Evolutionary conservation across 2,329 filamentous ascomycete genomes (phyloP), one percentile per base, ranked within the genome.

Genomic region (Colletotrichum sidae): DNA sequence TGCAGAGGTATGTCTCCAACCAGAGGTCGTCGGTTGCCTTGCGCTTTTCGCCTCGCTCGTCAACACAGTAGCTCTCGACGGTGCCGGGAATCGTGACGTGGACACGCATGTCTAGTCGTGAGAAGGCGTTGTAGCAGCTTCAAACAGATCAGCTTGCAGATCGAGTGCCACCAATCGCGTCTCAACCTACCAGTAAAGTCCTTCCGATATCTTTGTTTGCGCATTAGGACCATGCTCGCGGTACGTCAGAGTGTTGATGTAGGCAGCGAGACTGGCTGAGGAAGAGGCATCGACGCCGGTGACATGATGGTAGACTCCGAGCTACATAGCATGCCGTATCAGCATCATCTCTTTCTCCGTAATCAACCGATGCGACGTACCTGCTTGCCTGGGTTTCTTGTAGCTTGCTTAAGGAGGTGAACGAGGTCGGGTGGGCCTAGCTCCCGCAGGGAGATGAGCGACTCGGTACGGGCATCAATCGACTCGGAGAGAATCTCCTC

Each of bases 71-170:
- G 79, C 93, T 96, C 78, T 99, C 95, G 56, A 99, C 93, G 9
- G 92, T 96, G 67, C 96, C 96, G 15, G 96, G 96, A 69, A 99
- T 98, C 69, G 94, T 95, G 65, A 99, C 95, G 75, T 98, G 94
- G 11, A 99, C 95, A 67, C 96, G 93, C 96, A 99, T 99, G 75
- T 99, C 96, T 57, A 98, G 86, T 69, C 96, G 89, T 6, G 96
- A 98, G 79, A 99, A 97, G 70, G 96, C 96, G 92, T 99, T 99
- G 86, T 99, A 99, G 80, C 96, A 99, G 81, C 84, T 86, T 64
- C 8, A n/a, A 42, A 8, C 10, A 15, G 4, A 12, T 55, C 72
- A 60, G 46, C 11, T 38, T 7, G 44, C 15, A 46, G 10, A 10
- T 11, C 11, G 15, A n/a, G 15, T 6, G 44, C n/a, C 17, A 11